phyloP scores from a whole-genome alignment of 495 filamentous ascomycete genomes.

The Neurospora sp. region DNA sequence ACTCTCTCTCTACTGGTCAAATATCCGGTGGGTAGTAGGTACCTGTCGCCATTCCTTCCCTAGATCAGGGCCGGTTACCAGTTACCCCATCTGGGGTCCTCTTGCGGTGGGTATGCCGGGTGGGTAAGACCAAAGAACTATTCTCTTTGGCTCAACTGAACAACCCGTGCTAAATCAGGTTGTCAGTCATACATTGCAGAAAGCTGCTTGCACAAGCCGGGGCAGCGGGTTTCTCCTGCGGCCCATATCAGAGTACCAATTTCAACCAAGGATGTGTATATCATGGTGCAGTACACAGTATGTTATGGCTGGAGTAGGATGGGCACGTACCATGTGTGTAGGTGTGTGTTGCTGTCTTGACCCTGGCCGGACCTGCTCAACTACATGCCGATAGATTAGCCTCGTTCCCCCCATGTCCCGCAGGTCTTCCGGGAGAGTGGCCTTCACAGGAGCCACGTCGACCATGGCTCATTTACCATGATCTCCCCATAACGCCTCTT shows the following conservation, averaged over 20 bases:
- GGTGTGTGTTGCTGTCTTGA: neutral
- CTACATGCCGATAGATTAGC: conserved; percentile 22
- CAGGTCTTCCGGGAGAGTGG: conserved; percentile 14
- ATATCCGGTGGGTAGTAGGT: neutral
- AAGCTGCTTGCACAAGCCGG: neutral
- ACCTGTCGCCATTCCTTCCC: neutral
- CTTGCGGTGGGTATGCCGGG: neutral
- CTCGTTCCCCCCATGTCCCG: conserved; percentile 20
- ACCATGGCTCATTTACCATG: conserved; percentile 24
- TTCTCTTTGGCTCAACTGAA: neutral
- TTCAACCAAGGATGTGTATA: neutral
- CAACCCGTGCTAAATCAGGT: neutral
- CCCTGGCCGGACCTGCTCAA: conserved; percentile 2
- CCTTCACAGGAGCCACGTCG: conserved; percentile 31
- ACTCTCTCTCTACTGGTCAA: neutral
- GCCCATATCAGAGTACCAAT: neutral
- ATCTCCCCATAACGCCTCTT: conserved; percentile 13
- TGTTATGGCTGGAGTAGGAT: neutral
- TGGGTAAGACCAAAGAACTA: neutral
- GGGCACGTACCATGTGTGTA: neutral
- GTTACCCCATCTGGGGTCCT: neutral
- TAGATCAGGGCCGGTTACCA: neutral
- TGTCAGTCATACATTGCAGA: neutral
- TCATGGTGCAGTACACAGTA: neutral
- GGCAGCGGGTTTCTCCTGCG: neutral